Percentiles rank a stretch among this genome's conserved stretches.
Evolutionary conservation across 148 eudicot genomes (phyloP).

Genomic region (Dysphania ambrosioides): DNA sequence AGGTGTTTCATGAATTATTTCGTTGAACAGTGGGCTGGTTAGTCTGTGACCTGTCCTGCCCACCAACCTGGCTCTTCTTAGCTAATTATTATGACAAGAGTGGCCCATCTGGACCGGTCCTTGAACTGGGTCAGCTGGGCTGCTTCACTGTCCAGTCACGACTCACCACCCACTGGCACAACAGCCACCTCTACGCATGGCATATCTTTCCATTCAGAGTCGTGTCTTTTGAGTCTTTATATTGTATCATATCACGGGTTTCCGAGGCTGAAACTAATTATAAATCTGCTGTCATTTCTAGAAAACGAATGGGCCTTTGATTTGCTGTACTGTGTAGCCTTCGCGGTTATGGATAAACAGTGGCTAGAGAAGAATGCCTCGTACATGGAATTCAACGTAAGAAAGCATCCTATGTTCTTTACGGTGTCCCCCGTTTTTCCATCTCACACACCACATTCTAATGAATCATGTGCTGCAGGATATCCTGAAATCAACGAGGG

Average conservation of each 20-base stretch:
- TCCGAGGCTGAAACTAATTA: conserved; percentile 4
- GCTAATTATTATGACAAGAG: neutral
- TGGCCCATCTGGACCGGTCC: neutral
- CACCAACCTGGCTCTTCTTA: neutral
- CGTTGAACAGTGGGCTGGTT: neutral
- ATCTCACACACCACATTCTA: neutral
- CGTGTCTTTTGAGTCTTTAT: neutral
- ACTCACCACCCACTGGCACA: too few relatives aligned
- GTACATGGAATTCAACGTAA: conserved; percentile 88
- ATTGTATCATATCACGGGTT: neutral
- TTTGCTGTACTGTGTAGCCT: conserved; percentile 78
- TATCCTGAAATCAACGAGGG: conserved; percentile 57
- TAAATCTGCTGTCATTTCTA: conserved; percentile 29
- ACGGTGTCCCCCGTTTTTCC: neutral
- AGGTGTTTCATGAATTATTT: neutral
- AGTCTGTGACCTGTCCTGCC: neutral
- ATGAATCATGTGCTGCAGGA: conserved; percentile 36
- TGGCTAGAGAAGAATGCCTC: conserved; percentile 77
- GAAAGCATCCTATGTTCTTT: conserved; percentile 11
- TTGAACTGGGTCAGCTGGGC: neutral
- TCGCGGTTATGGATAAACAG: conserved; percentile 74
- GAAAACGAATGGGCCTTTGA: conserved; percentile 90
- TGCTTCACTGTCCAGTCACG: too few relatives aligned
- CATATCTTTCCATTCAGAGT: neutral
- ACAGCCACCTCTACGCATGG: too few relatives aligned